Evolutionary conservation across 495 filamentous ascomycete species (phyloP).

Genomic region (Chaetomium fimeti): DNA sequence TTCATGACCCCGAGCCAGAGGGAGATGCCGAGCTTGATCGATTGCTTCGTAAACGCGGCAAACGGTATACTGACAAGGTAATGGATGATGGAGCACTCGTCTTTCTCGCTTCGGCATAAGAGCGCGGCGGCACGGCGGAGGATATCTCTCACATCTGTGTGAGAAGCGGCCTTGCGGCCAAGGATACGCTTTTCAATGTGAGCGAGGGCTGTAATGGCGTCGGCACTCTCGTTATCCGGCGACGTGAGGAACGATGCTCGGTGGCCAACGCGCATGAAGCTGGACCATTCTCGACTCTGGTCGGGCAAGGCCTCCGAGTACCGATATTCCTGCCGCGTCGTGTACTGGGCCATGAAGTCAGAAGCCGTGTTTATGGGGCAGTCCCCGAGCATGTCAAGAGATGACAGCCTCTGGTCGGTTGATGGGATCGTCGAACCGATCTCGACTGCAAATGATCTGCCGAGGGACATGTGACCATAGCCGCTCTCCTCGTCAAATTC

Average conservation of each 20-base stretch:
- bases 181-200: conserved; percentile 67
- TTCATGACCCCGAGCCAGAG: conserved; percentile 96
- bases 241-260: conserved; percentile 43
- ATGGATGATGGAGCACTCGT: conserved; percentile 73
- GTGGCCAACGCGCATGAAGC: conserved; percentile 53
- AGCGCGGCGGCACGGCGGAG: conserved; percentile 80
- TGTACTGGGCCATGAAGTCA: conserved; percentile 94
- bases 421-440: conserved; percentile 84
- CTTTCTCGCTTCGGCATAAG: conserved; percentile 69
- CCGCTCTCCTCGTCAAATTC: conserved; percentile 84
- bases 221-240: conserved; percentile 50
- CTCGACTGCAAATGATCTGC: conserved; percentile 91
- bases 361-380: conserved; percentile 83
- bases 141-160: conserved; percentile 72
- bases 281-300: conserved; percentile 60
- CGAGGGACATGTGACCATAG: conserved; percentile 86
- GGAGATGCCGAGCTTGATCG: conserved; percentile 91
- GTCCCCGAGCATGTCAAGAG: conserved; percentile 68
- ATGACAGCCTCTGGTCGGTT: conserved; percentile 80
- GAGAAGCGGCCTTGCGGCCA: conserved; percentile 63
- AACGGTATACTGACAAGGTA: conserved; percentile 91
- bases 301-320: conserved; percentile 69
- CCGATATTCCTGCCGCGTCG: conserved; percentile 91
- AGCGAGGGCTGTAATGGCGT: conserved; percentile 58
- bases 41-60: conserved; percentile 85